These are phyloP conservation scores for Gastrodia elata DNA, from an alignment of 106 monocot genomes.

Conservation along the genomic window DNA sequence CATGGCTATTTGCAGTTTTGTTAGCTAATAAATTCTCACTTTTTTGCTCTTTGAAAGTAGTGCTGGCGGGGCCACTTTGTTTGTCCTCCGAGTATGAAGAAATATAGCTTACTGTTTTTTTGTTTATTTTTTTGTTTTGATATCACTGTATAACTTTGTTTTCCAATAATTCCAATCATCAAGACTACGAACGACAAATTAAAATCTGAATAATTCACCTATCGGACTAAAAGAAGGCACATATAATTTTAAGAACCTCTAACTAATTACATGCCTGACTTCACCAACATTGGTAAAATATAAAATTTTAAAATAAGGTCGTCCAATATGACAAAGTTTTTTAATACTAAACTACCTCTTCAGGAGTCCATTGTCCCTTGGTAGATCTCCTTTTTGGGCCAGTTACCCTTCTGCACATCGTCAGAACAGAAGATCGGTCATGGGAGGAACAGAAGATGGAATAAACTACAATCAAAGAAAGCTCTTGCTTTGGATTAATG, in stretches of 20 bases:
- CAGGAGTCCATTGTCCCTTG: conserved; percentile 55
- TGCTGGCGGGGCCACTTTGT: too few species aligned
- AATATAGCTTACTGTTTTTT: too few species aligned
- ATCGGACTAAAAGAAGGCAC: neutral
- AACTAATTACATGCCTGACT: neutral
- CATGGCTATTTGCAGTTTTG: too few species aligned
- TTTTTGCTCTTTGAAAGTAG: too few species aligned
- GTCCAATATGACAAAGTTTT: neutral
- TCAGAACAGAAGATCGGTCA: neutral
- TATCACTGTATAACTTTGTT: too few species aligned
- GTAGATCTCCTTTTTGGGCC: conserved; percentile 59
- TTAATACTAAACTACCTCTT: conserved; percentile 35
- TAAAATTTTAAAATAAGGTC: neutral
- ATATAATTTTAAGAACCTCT: too few species aligned
- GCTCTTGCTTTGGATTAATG: neutral
- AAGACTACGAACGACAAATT: too few species aligned
- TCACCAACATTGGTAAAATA: neutral
- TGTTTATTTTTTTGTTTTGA: too few species aligned
- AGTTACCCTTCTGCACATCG: conserved; percentile 33
- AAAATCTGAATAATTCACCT: too few species aligned
- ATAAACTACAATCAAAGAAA: neutral
- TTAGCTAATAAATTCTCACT: too few species aligned
- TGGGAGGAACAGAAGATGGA: neutral
- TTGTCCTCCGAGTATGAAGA: too few species aligned
- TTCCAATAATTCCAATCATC: too few species aligned